phyloP scores from a whole-genome alignment of 768 basidiomycete genomes.

The Boletus rubescentipes region DNA sequence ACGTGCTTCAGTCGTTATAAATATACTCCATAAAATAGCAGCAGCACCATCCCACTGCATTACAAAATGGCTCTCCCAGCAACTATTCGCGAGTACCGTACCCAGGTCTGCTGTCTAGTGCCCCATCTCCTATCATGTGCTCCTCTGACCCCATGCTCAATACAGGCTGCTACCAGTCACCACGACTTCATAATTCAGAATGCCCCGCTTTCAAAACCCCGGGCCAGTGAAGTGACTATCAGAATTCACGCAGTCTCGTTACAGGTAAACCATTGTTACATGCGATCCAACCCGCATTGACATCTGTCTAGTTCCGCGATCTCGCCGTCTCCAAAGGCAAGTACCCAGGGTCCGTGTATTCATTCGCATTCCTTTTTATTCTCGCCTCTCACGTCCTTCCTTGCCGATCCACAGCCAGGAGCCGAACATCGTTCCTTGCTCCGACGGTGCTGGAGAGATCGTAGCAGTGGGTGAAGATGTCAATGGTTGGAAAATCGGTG shows the following conservation, averaged over 20 bases:
- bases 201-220: conserved; percentile 32
- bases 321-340: conserved; percentile 39
- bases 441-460: conserved; percentile 61
- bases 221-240: conserved; percentile 51
- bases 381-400: conserved; percentile 19
- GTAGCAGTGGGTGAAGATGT: conserved; percentile 42
- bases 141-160: neutral
- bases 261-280: conserved; percentile 32
- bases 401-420: conserved; percentile 18
- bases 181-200: conserved; percentile 30
- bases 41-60: neutral
- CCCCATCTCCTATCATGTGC: neutral
- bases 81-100: conserved; percentile 17
- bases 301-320: conserved; percentile 47
- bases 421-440: conserved; percentile 32
- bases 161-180: conserved; percentile 25
- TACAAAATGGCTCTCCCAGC: conserved; percentile 13
- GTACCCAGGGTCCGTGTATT: conserved; percentile 37
- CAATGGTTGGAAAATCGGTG: conserved; percentile 52
- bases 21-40: too few species aligned
- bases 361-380: conserved; percentile 19
- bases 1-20: neutral
- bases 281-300: neutral
- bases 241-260: conserved; percentile 58
- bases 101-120: conserved; percentile 4